Base-by-base conservation (phyloP, 2,329 filamentous ascomycete species). In the Colletotrichum somersetense region DNA sequence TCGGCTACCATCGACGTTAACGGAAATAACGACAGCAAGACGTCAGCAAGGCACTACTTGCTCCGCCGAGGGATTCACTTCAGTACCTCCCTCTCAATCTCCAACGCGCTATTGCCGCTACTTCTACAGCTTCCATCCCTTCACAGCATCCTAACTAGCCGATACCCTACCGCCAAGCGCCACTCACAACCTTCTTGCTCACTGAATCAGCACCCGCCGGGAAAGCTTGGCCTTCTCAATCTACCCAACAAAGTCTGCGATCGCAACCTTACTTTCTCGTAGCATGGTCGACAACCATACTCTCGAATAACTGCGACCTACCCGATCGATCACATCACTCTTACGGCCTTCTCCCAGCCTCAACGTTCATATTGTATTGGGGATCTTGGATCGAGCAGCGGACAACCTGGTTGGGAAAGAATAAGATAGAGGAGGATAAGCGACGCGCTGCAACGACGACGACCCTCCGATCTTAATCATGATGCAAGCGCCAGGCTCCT, bases 401-500 rank as follows among this genome's bases (percentile, higher is more conserved):
- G 26, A 62, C 16, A 55, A 61, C 6, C 56, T 58, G 26, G 44
- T 67, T 52, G 56, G 62, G 62, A 62, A 71, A 69, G 46, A 55
- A 30, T 33, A 30, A 72, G 48, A 20, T 55, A 66, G 71, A 71
- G 67, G 56, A 57, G 57, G 62, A 53, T 35, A 35, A 26, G 20
- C 35, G 56, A 38, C 42, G 62, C 44, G 69, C 61, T 23, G 57
- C 10, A n/a, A 52, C 23, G 44, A 62, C 6, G 20, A 40, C 59
- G 30, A 46, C 48, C 62, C 61, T 40, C 16, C 46, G 6, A 65
- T 42, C 35, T 40, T 26, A 57, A 10, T 38, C 74, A 78, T 77
- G 62, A 89, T 90, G 87, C 87, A 89, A 80, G 81, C 86, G 69
- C 81, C 86, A 61, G 81, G 81, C 73, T 82, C 83, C 20, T 85